Conservation (phyloP, 371 early-diverging fungal genomes). For the Mortierella polycephala region DNA sequence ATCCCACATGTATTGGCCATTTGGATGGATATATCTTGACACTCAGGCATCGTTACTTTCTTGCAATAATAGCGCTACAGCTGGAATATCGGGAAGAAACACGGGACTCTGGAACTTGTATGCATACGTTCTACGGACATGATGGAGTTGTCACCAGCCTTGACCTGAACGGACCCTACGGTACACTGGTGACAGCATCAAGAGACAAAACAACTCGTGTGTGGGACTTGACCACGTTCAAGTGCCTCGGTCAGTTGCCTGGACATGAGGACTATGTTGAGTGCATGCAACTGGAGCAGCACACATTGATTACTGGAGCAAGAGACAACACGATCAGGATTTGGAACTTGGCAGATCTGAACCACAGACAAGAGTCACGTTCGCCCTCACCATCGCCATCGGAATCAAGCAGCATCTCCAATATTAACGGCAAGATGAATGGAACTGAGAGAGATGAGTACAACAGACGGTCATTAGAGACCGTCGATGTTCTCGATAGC, state of each 20-base stretch:
- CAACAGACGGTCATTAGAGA: conserved; percentile 33
- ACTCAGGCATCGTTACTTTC: not conserved
- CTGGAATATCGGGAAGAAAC: conserved; percentile 38
- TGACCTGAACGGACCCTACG: conserved; percentile 74
- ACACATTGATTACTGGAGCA: conserved; percentile 80
- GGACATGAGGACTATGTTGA: conserved; percentile 73
- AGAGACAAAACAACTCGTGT: conserved; percentile 81
- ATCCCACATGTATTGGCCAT: not conserved
- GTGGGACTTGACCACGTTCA: conserved; percentile 75
- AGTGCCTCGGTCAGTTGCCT: conserved; percentile 66
- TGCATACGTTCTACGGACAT: conserved; percentile 75
- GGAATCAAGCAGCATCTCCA: conserved; percentile 38
- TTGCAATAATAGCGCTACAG: conserved; percentile 24
- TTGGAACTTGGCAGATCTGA: conserved; percentile 83
- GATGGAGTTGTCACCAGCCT: conserved; percentile 76
- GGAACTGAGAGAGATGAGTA: conserved; percentile 24
- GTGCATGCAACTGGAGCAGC: conserved; percentile 73
- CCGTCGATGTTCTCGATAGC: conserved; percentile 47
- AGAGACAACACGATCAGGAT: conserved; percentile 86
- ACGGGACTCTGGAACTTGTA: conserved; percentile 36
- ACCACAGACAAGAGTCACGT: conserved; percentile 50
- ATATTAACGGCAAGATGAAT: conserved; percentile 21
- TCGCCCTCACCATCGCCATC: conserved; percentile 58
- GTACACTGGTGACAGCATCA: conserved; percentile 79
- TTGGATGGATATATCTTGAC: not conserved